Conservation (phyloP, 1,284 basidiomycete species). For the Microbotryomycetes sp. region DNA sequence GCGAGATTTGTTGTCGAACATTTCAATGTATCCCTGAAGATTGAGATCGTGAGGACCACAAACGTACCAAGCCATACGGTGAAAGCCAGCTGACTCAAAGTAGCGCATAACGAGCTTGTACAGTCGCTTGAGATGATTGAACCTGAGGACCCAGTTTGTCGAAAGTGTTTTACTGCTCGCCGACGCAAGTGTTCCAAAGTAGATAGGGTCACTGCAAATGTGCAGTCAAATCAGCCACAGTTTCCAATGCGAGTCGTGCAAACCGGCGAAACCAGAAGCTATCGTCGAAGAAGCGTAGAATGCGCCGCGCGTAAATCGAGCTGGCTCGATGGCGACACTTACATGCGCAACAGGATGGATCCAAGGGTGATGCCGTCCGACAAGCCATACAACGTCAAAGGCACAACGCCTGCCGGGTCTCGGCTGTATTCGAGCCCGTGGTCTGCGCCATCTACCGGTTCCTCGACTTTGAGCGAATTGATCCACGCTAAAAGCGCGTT, state of each 20-base stretch:
- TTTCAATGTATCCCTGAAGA: slow-evolving; percentile 55
- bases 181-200: slow-evolving; percentile 60
- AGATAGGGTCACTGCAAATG: slow-evolving; percentile 58
- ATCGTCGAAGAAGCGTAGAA: no score
- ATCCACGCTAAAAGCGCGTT: background rate
- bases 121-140: slow-evolving; percentile 70
- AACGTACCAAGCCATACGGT: background rate
- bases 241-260: background rate
- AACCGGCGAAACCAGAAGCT: background rate
- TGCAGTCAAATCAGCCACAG: background rate
- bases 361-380: background rate
- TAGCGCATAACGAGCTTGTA: slow-evolving; percentile 83
- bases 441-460: background rate
- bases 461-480: background rate
- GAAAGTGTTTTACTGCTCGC: slow-evolving; percentile 52
- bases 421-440: background rate
- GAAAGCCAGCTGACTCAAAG: slow-evolving; percentile 46
- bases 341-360: background rate
- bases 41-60: background rate
- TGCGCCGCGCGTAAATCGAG: no score
- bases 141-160: slow-evolving; percentile 85
- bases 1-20: slow-evolving; percentile 58
- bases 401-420: background rate
- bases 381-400: background rate
- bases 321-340: no score